Base-by-base conservation (phyloP, 2,329 filamentous ascomycete genomes). In the Chrysoporthe cubensis region DNA sequence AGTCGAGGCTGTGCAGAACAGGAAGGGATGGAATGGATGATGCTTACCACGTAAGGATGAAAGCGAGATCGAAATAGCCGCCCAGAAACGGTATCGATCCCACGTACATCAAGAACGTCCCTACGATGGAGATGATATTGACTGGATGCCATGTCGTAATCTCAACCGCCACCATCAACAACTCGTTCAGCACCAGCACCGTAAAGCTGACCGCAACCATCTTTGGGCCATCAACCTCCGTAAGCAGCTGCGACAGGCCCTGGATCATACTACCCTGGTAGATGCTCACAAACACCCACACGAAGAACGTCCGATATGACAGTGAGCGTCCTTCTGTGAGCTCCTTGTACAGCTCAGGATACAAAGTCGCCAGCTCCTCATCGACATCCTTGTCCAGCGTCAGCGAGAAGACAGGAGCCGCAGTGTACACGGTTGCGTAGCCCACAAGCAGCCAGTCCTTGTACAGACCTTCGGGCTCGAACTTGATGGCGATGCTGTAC, bases 211-310 rank as follows among this genome's bases (percentile, higher is more conserved):
- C 92, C 34, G 92, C 89, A 65, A 98, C 92, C 90, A 99, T 97
- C 69, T 82, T 84, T 14, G 85, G 83, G 1, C 89, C 86, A 71
- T 93, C 89, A 2, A 92, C 89, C 70, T 92, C 90, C 3, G 96
- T 91, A 32, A 99, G 86, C 18, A 99, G 84, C 78, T 99, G 94
- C 0, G 91, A 90, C 14, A 97, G 86, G n/a, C 95, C 94, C 80
- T 99, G 95, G 74, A 99, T 98, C 76, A 98, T 90, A 71, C 92
- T 88, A 62, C 96, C 96, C 78, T 99, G 96, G 80, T 99, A 99
- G 72, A 99, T 88, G 48, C 92, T 96, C 13, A 99, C 93, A 18
- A 94, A 85, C 6, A 98, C 93, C 96, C 96, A 99, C 71, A 95
- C 89, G 81, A 97, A 97, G 81, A 99, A 99, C 13, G 94, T 97